These are phyloP conservation scores for Fonsecaea erecta DNA, from an alignment of 2,329 filamentous ascomycete genomes.

Conservation along the genomic window DNA sequence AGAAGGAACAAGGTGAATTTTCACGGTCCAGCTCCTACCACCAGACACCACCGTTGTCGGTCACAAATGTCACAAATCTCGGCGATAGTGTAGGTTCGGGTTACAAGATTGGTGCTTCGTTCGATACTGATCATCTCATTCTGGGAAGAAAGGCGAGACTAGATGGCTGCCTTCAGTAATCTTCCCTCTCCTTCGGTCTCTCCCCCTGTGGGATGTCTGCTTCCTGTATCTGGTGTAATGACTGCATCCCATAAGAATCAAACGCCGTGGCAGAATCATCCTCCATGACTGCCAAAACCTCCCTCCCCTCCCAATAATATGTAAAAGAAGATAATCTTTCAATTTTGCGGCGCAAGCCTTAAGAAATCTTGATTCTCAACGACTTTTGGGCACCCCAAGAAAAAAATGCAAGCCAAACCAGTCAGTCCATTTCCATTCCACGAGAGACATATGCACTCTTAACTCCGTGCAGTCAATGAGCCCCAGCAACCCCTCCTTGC, in stretches of 20 bases:
- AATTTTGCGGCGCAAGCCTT: conserved; percentile 27
- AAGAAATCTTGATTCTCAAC: conserved; percentile 29
- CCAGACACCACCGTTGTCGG: not conserved
- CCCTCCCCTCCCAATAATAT: conserved; percentile 20
- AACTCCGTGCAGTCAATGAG: conserved; percentile 27
- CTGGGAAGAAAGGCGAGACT: conserved; percentile 14
- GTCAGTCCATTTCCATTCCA: conserved; percentile 19
- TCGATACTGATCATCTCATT: conserved; percentile 17
- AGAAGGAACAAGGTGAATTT: not conserved
- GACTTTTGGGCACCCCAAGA: conserved; percentile 31
- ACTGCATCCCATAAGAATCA: conserved; percentile 24
- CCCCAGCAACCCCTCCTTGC: conserved; percentile 13
- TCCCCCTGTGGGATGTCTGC: not conserved
- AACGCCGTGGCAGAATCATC: conserved; percentile 22
- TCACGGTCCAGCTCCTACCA: not conserved
- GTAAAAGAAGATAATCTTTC: conserved; percentile 20
- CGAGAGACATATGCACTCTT: conserved; percentile 23
- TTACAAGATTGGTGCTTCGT: not conserved
- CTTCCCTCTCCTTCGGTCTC: not conserved
- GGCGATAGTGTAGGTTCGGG: not conserved
- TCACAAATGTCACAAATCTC: not conserved
- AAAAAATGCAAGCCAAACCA: conserved; percentile 31
- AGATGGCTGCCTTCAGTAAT: conserved; percentile 1
- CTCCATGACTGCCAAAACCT: conserved; percentile 4
- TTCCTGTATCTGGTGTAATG: conserved; percentile 17